Base-by-base conservation (phyloP, 2,329 filamentous ascomycete species). In the Claviceps pusilla region DNA sequence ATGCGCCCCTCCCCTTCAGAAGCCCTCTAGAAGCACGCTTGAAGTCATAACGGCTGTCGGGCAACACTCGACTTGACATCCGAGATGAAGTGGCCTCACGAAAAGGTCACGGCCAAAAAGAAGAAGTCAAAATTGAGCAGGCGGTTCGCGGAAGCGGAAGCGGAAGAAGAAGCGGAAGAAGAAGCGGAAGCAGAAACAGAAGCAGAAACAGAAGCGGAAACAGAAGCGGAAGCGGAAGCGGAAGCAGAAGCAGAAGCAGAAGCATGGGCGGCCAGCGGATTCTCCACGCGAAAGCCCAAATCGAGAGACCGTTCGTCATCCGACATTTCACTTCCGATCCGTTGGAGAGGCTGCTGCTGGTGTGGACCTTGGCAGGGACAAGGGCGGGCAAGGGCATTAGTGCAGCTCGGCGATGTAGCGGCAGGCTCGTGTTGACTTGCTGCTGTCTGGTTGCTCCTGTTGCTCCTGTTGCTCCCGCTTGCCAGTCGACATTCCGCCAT, bases 11-110 rank as follows among this genome's bases (percentile, higher is more conserved):
- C 43, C 43, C 19, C 19, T 19, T 51, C 46, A 46, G 55, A 54
- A 56, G 52, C 43, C 43, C 31, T 54, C 52, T 54, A 54, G 52
- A 56, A 56, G 55, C 49, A 35, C 28, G 16, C 31, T 11, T 31
- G 24, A 51, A 33, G 5, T 16, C 33, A 33, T 43, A 49, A 48
- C 7, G 12, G n/a, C 19, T 28, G 28, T 29, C 31, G 19, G 39
- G 46, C 51, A 28, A 14, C 10, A 9, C 35, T 37, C 9, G 31
- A 33, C 9, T 37, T 37, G 35, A 37, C 35, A 3, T 37, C 7
- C 7, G 7, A 37, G 35, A 6, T 37, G 11, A 37, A 9, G 7
- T 9, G 35, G 35, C 35, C 11, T 3, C 35, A 10, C 35, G 7
- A 12, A 10, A 37, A 33, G 31, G 42, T 35, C 9, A 43, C 42